Conservation (phyloP, 208 protist species). For the Zelonia costaricensis region DNA sequence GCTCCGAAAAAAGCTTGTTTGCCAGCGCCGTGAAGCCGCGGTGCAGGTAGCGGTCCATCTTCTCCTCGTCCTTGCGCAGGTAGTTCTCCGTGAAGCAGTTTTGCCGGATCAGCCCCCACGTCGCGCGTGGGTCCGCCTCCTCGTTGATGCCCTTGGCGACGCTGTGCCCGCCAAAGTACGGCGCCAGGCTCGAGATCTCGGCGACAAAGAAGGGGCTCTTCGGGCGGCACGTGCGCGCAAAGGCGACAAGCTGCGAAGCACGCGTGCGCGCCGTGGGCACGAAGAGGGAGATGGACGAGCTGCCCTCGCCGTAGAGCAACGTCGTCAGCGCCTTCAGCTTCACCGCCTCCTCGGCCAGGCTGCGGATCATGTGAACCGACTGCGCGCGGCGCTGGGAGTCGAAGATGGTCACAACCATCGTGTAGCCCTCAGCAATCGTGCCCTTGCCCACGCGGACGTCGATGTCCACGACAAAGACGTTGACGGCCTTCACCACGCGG, state of each 20-base stretch:
- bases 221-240: constrained; percentile 87
- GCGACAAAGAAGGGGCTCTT: constrained; percentile 91
- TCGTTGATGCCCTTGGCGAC: constrained; percentile 61
- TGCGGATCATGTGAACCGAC: constrained; percentile 88
- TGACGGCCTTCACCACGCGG: constrained; percentile 89
- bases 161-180: constrained; percentile 67
- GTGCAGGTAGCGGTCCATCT: constrained; percentile 73
- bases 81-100: constrained; percentile 74
- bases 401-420: constrained; percentile 92
- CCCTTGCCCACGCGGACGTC: constrained; percentile 87
- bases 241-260: constrained; percentile 79
- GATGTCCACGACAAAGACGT: constrained; percentile 91
- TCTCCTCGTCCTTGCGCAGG: constrained; percentile 61
- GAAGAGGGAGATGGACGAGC: constrained; percentile 89
- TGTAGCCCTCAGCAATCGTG: constrained; percentile 87
- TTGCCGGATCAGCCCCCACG: constrained; percentile 72
- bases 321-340: constrained; percentile 87
- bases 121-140: constrained; percentile 66
- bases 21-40: constrained; percentile 82
- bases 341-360: constrained; percentile 74
- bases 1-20: constrained; percentile 89
- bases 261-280: constrained; percentile 78
- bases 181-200: constrained; percentile 74
- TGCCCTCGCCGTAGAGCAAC: constrained; percentile 89
- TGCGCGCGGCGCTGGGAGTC: constrained; percentile 82